Base-by-base conservation (phyloP, 495 filamentous ascomycete species). In the Pyrenopolyporus hunteri region DNA sequence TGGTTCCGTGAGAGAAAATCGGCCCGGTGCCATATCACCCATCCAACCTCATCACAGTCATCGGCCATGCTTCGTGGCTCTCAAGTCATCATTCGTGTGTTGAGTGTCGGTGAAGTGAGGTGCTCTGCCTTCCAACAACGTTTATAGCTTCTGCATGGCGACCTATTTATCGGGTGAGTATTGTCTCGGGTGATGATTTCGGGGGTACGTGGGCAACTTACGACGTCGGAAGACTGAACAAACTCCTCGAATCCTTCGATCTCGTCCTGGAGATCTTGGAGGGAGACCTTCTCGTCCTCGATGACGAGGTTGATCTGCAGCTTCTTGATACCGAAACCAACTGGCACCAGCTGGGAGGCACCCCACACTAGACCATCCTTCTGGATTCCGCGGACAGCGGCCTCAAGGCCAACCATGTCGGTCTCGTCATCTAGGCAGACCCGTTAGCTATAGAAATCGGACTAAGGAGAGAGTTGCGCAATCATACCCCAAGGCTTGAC, bases 291-390 rank as follows among this genome's bases (percentile, higher is more conserved):
- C 51, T 98, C 94, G 73, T 98, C 94, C 82, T 98, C 94, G 63
- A 98, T 82, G 64, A 98, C 92, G 59, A 97, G 74, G 85, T 89
- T 98, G 84, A 98, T 95, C 85, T 98, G 95, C 60, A 98, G 86
- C 86, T 98, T 98, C 88, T 94, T 97, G 83, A 98, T 96, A 80
- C 95, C 95, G 84, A 92, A 98, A 71, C 92, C 84, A 59, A 98
- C 88, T 50, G 92, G 74, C 33, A 96, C 89, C 57, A 96, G 79
- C 82, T 93, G 92, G 73, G 89, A 93, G 63, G 83, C 86, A 85
- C 94, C 94, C 94, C 94, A 98, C 37, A 94, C 88, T 52, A 98
- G 88, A 76, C 94, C 94, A 60, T 98, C 94, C 82, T 87, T 85
- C 79, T 91, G 87, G 68, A 98, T 95, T 64, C 82, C 78, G 72